Base-by-base conservation (phyloP, 2,329 filamentous ascomycete species). In the Beauveria sp. region DNA sequence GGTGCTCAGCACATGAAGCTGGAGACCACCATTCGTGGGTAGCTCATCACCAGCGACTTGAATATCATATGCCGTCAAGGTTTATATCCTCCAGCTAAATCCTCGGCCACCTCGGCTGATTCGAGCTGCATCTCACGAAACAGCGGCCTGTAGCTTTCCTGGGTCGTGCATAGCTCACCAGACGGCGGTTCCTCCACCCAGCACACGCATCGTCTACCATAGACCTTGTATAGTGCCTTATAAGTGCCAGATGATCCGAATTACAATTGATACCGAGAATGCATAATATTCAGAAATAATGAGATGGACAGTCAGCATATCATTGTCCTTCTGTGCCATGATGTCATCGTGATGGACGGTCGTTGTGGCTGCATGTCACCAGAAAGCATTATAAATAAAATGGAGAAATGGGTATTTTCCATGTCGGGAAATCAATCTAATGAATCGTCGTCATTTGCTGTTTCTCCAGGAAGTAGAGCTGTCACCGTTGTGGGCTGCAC, bases 51-150 rank as follows among this genome's bases (percentile, higher is more conserved):
- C 18, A 43, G 40, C 18, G 43, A 20, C 43, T 10, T 20, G 2
- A 22, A 9, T 22, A 22, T 10, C 43, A 44, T 20, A 44, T 34
- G 12, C 12, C 12, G 30, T 14, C 30, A 34, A 34, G 5, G 5
- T 34, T 34, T 2, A 1, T 5, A 0, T 34, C 14, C 5, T 34
- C 30, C 5, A 2, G 30, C 5, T 4, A 14, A 2, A 5, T 5
- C 14, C 2, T 0, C 5, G 1, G 5, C 14, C 12, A 14, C 30
- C 12, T 14, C 30, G 4, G 5, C 12, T 8, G 3, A n/a, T n/a
- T n/a, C n/a, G n/a, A n/a, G n/a, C n/a, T n/a, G n/a, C n/a, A n/a
- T n/a, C 40, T n/a, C 18, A 8, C 6, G 16, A 3, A 43, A 43
- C 34, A 43, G 18, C 1, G 18, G 1, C 18, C 18, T 43, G 40